Evolutionary conservation across 2,329 filamentous ascomycete genomes (phyloP).

Genomic region (Plectosphaerella sp.): DNA sequence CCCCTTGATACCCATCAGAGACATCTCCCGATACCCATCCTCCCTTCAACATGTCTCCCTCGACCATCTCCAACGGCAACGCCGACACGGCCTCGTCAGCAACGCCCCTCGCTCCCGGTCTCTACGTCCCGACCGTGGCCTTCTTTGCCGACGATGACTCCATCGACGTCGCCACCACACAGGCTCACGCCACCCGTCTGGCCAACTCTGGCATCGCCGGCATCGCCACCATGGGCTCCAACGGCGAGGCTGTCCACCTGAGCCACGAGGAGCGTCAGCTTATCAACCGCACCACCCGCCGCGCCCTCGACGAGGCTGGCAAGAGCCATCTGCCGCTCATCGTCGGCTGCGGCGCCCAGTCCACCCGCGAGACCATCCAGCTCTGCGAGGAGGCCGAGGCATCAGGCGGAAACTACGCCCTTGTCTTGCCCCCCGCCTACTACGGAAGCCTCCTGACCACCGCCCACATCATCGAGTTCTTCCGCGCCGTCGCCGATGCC

Average conservation of each 20-base stretch:
- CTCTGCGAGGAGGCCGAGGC: conserved; percentile 64
- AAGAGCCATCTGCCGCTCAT: conserved; percentile 65
- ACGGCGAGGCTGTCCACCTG: conserved; percentile 78
- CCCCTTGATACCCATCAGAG: no score
- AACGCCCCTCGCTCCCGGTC: conserved; percentile 40
- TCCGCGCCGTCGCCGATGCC: conserved; percentile 57
- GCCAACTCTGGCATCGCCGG: conserved; percentile 69
- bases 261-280: conserved; percentile 64
- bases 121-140: conserved; percentile 71
- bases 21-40: no score
- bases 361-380: conserved; percentile 67
- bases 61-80: not conserved
- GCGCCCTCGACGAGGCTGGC: conserved; percentile 63
- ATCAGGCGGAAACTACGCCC: conserved; percentile 68
- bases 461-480: conserved; percentile 61
- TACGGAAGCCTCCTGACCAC: conserved; percentile 64
- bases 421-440: conserved; percentile 73
- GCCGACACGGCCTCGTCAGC: not conserved
- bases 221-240: conserved; percentile 74
- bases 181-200: conserved; percentile 61
- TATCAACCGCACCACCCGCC: conserved; percentile 65
- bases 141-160: conserved; percentile 67
- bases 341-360: conserved; percentile 71
- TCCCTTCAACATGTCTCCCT: not conserved
- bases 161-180: conserved; percentile 58